A percentile compares a stretch with the other conserved stretches of the same genome.
These are phyloP conservation scores for Thraustochytrium sp. DNA, from an alignment of 352 stramenopile genomes.

Conservation along the genomic window DNA sequence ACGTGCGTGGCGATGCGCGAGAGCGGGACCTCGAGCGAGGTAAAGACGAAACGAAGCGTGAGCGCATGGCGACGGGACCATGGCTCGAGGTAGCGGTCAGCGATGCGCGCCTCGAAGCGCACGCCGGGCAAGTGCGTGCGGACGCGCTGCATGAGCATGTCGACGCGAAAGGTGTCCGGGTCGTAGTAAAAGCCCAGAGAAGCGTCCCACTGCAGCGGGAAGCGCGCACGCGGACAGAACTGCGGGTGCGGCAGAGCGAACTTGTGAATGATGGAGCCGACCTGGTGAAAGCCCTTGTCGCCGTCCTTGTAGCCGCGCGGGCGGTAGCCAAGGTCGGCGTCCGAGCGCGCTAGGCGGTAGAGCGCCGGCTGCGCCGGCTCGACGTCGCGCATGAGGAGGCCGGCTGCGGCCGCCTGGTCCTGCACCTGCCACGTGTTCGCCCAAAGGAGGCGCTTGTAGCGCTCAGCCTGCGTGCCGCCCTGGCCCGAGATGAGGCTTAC, in stretches of 20 bases:
- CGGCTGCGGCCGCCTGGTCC: conserved; percentile 59
- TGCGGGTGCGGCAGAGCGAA: conserved; percentile 1
- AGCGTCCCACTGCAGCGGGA: neutral
- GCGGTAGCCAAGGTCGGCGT: conserved; percentile 20
- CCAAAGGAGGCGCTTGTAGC: conserved; percentile 48
- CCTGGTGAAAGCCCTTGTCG: conserved; percentile 3
- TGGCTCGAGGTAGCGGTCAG: neutral
- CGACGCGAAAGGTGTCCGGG: neutral
- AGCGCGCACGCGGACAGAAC: conserved; percentile 5
- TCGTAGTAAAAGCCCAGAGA: neutral
- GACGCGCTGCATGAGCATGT: neutral
- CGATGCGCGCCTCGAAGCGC: neutral
- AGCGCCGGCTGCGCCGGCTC: conserved; percentile 50
- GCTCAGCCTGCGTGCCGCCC: conserved; percentile 62
- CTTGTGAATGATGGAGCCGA: neutral
- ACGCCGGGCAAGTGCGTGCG: neutral
- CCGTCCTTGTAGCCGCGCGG: neutral
- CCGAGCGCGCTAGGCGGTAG: neutral
- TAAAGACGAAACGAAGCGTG: neutral
- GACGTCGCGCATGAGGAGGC: conserved; percentile 60
- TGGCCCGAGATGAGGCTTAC: conserved; percentile 70
- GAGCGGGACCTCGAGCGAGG: neutral
- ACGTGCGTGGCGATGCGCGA: neutral
- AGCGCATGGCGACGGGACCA: neutral
- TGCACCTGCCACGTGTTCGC: conserved; percentile 73